phyloP scores from a whole-genome alignment of 73 alveolate genomes.

The Diophrys sp. region DNA sequence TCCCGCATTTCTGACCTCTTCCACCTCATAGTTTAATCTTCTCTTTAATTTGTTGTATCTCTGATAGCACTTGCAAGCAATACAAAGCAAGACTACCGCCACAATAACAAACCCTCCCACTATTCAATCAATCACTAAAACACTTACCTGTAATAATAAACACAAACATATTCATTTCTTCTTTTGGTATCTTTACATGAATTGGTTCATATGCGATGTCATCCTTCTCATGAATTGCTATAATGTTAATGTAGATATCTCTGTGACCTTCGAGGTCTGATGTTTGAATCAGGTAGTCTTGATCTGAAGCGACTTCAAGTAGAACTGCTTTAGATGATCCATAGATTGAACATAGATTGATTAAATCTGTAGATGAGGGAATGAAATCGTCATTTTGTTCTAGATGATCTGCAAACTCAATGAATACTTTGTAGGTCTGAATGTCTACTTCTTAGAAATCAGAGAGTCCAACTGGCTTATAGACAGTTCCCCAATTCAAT shows the following conservation, averaged over 20 bases:
- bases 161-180: too few relatives aligned
- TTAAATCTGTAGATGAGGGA: background rate
- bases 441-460: background rate
- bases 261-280: background rate
- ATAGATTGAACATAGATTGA: background rate
- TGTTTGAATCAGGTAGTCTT: background rate
- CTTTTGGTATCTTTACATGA: background rate
- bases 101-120: too few relatives aligned
- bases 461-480: background rate
- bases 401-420: background rate
- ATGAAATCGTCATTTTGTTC: background rate
- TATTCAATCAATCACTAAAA: too few relatives aligned
- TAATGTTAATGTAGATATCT: background rate
- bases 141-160: too few relatives aligned
- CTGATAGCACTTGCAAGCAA: too few relatives aligned
- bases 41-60: too few relatives aligned
- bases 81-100: too few relatives aligned
- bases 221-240: background rate
- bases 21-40: too few relatives aligned
- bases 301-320: background rate
- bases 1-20: too few relatives aligned
- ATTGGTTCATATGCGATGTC: background rate
- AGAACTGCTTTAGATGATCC: background rate
- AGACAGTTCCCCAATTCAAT: background rate
- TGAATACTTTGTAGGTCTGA: background rate